phyloP scores from a whole-genome alignment of 2,329 filamentous ascomycete genomes.

The Pezicula radicicola region DNA sequence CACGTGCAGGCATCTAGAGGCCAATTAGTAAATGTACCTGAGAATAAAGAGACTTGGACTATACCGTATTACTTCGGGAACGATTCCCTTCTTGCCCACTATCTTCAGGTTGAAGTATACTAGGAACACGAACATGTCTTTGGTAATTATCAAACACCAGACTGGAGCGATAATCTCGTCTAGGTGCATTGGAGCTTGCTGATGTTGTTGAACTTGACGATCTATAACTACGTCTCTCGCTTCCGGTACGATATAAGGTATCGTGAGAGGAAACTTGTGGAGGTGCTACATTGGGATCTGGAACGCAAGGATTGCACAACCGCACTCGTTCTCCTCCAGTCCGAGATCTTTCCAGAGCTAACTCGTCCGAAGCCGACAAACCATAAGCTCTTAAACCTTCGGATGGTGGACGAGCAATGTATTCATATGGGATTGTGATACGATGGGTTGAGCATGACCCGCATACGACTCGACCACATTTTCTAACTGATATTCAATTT shows the following conservation, averaged over 20 bases:
- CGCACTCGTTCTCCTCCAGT: conserved; percentile 67
- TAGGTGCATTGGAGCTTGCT: neutral
- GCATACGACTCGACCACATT: conserved; percentile 92
- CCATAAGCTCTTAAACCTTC: conserved; percentile 5
- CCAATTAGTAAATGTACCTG: neutral
- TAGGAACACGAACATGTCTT: neutral
- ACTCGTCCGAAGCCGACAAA: neutral
- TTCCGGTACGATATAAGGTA: conserved; percentile 3
- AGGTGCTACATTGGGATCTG: conserved; percentile 62
- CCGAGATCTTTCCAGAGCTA: conserved; percentile 27
- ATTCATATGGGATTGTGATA: conserved; percentile 91
- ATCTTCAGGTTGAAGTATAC: conserved; percentile 3
- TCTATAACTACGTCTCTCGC: conserved; percentile 10
- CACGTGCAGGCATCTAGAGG: conserved; percentile 2
- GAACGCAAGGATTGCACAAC: conserved; percentile 71
- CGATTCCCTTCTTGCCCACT: conserved; percentile 12
- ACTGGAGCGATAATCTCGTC: neutral
- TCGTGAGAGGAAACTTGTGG: conserved; percentile 29
- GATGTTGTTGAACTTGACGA: conserved; percentile 14
- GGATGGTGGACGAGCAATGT: conserved; percentile 75
- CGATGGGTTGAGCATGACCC: conserved; percentile 86
- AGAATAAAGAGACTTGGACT: conserved; percentile 2
- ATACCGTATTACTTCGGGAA: conserved; percentile 24
- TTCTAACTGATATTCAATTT: conserved; percentile 43
- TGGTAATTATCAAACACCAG: neutral